Percentiles rank a stretch among this genome's conserved stretches.
Evolutionary conservation across 2,329 filamentous ascomycete genomes (phyloP).

Genomic region (Phyllachora maydis): DNA sequence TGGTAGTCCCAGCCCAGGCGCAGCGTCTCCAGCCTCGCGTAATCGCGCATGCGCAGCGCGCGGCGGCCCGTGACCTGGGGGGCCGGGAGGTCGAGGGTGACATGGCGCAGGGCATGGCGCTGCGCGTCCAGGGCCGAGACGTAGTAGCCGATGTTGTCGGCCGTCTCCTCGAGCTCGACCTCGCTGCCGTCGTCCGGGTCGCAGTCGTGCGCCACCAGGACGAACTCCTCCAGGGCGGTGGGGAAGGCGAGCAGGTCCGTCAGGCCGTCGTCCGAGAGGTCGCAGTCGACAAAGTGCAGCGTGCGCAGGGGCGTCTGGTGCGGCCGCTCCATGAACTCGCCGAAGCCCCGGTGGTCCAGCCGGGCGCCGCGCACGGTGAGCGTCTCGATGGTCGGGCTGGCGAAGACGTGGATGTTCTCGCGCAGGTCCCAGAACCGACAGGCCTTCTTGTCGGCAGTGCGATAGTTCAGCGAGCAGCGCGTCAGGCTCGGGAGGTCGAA

Average conservation of each 20-base stretch:
- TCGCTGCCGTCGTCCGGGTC: too few relatives aligned
- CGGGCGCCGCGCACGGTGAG: slow-evolving; percentile 21
- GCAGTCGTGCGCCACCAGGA: slow-evolving; percentile 27
- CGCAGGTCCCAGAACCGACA: slow-evolving; percentile 31
- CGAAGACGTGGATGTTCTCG: slow-evolving; percentile 29
- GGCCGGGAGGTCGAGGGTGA: slow-evolving; percentile 21
- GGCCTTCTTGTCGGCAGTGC: slow-evolving; percentile 16
- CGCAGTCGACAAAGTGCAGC: slow-evolving; percentile 25
- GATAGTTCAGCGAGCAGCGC: slow-evolving; percentile 24
- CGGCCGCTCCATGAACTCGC: slow-evolving; percentile 23
- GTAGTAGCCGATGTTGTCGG: slow-evolving; percentile 23
- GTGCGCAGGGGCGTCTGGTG: slow-evolving; percentile 21
- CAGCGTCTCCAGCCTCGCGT: slow-evolving; percentile 16
- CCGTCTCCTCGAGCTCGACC: slow-evolving; percentile 23
- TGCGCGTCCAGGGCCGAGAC: slow-evolving; percentile 19
- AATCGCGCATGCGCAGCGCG: slow-evolving; percentile 21
- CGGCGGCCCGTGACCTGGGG: slow-evolving; percentile 17
- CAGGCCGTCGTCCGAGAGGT: slow-evolving; percentile 23
- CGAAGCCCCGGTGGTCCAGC: slow-evolving; percentile 23
- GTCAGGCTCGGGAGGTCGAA: slow-evolving; percentile 26
- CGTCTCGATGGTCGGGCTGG: slow-evolving; percentile 23
- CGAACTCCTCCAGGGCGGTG: slow-evolving; percentile 20
- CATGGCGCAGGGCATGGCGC: slow-evolving; percentile 18
- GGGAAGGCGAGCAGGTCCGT: slow-evolving; percentile 20
- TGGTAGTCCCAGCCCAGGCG: slow-evolving; percentile 25